A percentile compares a stretch with the other conserved stretches of the same genome.
Conservation (phyloP, 2,329 filamentous ascomycete species). For the Aspergillus awamori region DNA sequence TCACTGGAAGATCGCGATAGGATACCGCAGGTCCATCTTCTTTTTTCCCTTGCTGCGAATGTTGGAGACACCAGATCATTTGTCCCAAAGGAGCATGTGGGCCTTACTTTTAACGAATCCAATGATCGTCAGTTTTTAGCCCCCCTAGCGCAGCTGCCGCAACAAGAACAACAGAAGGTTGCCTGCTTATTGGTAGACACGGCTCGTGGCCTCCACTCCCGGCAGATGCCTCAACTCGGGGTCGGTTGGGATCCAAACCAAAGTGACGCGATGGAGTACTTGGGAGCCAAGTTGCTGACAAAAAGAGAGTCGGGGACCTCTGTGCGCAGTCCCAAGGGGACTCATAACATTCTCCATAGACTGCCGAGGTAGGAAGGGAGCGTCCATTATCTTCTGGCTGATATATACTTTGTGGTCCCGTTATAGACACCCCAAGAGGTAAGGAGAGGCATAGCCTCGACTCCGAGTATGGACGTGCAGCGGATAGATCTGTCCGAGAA, state of each 20-base stretch:
- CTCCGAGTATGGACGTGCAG: too few relatives aligned
- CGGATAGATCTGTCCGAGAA: background rate
- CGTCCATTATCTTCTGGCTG: background rate
- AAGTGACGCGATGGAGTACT: background rate
- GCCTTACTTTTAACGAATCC: background rate
- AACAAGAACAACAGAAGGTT: background rate
- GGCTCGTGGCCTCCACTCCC: background rate
- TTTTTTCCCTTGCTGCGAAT: background rate
- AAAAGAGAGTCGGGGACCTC: background rate
- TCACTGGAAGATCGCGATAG: background rate
- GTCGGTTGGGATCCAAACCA: background rate
- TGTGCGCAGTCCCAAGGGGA: background rate
- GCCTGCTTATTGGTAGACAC: background rate
- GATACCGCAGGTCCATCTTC: background rate
- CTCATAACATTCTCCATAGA: background rate
- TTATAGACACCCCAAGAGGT: background rate
- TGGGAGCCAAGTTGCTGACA: background rate
- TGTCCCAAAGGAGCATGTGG: background rate
- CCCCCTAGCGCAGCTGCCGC: constrained; percentile 5
- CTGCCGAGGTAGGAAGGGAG: too few relatives aligned
- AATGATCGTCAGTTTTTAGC: constrained; percentile 3
- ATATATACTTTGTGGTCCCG: background rate
- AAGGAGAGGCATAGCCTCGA: background rate
- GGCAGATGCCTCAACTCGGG: background rate
- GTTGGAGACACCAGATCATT: background rate